Evolutionary conservation across 2,329 filamentous ascomycete species (phyloP).

Genomic region (Colletotrichum musicola): DNA sequence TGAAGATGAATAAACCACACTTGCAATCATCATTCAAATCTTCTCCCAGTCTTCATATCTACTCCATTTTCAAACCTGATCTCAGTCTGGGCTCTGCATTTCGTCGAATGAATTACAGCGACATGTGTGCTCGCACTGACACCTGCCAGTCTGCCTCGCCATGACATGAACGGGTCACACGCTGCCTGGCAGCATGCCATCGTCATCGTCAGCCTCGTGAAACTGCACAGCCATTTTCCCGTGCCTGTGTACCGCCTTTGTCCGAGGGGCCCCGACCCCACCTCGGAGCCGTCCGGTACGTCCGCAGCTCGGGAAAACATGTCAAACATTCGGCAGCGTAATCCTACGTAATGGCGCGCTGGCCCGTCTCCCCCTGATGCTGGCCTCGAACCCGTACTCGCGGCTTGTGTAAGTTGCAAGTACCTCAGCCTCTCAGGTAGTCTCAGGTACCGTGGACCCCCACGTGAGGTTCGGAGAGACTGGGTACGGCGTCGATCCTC

Average conservation of each 20-base stretch:
- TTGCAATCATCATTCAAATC: not conserved
- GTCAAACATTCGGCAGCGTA: slow-evolving; percentile 4
- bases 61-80: no score
- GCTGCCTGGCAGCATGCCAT: not conserved
- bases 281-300: slow-evolving; percentile 15
- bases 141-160: not conserved
- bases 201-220: slow-evolving; percentile 5
- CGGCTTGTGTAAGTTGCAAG: not conserved
- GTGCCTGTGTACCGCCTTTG: not conserved
- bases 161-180: not conserved
- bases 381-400: not conserved
- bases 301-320: slow-evolving; percentile 1
- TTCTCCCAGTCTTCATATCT: not conserved
- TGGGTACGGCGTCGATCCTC: slow-evolving; percentile 36
- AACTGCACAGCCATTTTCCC: slow-evolving; percentile 1
- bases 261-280: slow-evolving; percentile 15
- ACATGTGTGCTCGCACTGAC: not conserved
- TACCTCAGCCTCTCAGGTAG: not conserved
- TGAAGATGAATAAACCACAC: slow-evolving; percentile 4
- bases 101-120: no score
- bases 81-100: no score
- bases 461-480: slow-evolving; percentile 13
- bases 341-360: slow-evolving; percentile 22
- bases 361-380: not conserved
- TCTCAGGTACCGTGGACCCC: not conserved